Base-by-base conservation (phyloP, 306 rosid genomes). In the Styphnolobium japonicum region DNA sequence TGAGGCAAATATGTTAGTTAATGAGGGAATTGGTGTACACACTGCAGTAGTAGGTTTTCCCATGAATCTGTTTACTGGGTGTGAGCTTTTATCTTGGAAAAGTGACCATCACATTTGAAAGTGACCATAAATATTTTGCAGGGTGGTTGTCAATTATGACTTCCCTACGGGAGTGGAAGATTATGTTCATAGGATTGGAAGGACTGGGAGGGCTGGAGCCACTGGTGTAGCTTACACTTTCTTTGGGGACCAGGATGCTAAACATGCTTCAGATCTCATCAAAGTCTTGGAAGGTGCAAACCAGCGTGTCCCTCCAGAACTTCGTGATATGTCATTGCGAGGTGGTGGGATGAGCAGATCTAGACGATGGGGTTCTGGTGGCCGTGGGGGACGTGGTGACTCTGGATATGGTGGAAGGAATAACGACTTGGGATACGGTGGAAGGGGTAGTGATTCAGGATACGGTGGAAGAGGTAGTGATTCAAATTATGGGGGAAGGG, bases 141-240 rank as follows among this genome's bases (percentile, higher is more conserved):
- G 99, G 91, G 98, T 93, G 76, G 99, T 93, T 80, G 81, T 96
- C 86, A 96, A 96, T 78, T 96, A 89, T 57, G 99, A 96, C 85
- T 96, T 96, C 82, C 99, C 99, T 43, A 89, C 93, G n/a, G 99
- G 99, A 62, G 99, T 96, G 62, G 99, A 96, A 89, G 99, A 96
- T 79, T 96, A 96, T 90, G 99, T 96, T 46, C 98, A 96, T 78
- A 96, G 99, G 89, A 96, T 96, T 84, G 99, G 99, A 78, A 92
- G 99, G 80, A 96, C 99, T 12, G 99, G 99, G 70, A 91, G 99
- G 82, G 99, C 99, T 51, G 99, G 99, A 56, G 99, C 99, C 67
- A 93, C 96, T 63, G 99, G 99, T 48, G 2, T 91, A 72, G 99
- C 99, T 21, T 90, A 86, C 84, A 96, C 99, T 34, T 96, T 96